Conservation (phyloP, 2,329 filamentous ascomycete species). For the Colletotrichum chrysophilum region DNA sequence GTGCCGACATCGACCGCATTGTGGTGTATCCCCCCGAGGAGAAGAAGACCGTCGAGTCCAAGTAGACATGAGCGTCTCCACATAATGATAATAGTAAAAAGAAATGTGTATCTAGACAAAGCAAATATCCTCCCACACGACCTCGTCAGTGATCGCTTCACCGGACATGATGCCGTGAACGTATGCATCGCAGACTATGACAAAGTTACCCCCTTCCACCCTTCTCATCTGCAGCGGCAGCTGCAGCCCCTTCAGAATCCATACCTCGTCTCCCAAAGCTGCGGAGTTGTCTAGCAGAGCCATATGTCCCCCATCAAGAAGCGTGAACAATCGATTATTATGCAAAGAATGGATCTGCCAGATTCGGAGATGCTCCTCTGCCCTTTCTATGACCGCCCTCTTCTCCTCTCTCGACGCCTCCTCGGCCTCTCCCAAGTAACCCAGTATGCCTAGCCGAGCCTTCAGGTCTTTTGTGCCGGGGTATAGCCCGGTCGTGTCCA, state of each 20-base stretch:
- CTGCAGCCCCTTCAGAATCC: not conserved
- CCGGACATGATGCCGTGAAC: not conserved
- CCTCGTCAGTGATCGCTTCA: not conserved
- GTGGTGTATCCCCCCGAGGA: conserved; percentile 63
- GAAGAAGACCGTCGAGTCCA: not conserved
- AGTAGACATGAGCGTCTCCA: not conserved
- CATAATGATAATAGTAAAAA: not conserved
- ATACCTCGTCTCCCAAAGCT: not conserved
- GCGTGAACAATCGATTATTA: not conserved
- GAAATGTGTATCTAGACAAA: not conserved
- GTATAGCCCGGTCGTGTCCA: not conserved
- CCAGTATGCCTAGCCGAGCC: not conserved
- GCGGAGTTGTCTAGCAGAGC: not conserved
- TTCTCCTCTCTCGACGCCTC: not conserved
- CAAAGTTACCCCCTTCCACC: not conserved
- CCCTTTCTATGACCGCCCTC: not conserved
- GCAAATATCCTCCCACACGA: not conserved
- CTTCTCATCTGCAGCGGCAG: not conserved
- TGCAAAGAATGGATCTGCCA: not conserved
- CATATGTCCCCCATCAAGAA: not conserved
- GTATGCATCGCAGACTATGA: not conserved
- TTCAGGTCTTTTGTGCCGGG: not conserved
- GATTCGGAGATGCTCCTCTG: not conserved
- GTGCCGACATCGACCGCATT: conserved; percentile 63
- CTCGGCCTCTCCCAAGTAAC: not conserved